Base-by-base conservation (phyloP, 768 basidiomycete genomes). In the Pulveroboletus sp. region DNA sequence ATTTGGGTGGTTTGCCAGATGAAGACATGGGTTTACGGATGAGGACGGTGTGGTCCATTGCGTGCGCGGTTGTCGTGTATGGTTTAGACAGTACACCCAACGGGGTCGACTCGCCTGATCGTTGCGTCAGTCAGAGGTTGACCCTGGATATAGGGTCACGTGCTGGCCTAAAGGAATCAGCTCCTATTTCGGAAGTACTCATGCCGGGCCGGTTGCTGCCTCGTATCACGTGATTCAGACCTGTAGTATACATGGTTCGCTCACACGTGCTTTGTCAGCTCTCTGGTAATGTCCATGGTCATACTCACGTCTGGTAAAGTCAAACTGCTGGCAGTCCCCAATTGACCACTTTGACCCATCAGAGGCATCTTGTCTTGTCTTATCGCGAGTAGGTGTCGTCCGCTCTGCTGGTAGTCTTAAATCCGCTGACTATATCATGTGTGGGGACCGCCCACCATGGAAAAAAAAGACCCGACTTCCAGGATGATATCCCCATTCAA, bases 401-500 rank as follows among this genome's bases (percentile, higher is more conserved):
- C 12, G 27, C 45, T 46, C 17, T 15, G 41, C 45, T 26, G 24
- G 5, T 21, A 21, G 21, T 21, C 21, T 21, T 21, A 3, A 21
- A 2, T 21, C 21, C 21, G 21, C 21, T 21, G 21, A 21, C 21
- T 21, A 26, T 42, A 24, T 39, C 26, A 36, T 17, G 46, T 40
- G 15, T 8, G 48, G 30, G 35, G 38, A 53, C 40, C 50, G 56
- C 28, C 39, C 26, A 17, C 38, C 30, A n/a, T 47, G n/a, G n/a
- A 43, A 18, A 39, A 28, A 28, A 28, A 28, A 5, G 27, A 28
- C 33, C 11, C 39, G 26, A 45, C 28, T 40, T 24, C 9, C 35
- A 46, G 50, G 39, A 76, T 76, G 75, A 60, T 68, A 28, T 74
- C 75, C 31, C 69, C 73, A 1, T 64, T 69, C 17, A 57, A 59